Evolutionary conservation across 2,329 filamentous ascomycete genomes (phyloP).

Genomic region (Sclerotinia borealis): DNA sequence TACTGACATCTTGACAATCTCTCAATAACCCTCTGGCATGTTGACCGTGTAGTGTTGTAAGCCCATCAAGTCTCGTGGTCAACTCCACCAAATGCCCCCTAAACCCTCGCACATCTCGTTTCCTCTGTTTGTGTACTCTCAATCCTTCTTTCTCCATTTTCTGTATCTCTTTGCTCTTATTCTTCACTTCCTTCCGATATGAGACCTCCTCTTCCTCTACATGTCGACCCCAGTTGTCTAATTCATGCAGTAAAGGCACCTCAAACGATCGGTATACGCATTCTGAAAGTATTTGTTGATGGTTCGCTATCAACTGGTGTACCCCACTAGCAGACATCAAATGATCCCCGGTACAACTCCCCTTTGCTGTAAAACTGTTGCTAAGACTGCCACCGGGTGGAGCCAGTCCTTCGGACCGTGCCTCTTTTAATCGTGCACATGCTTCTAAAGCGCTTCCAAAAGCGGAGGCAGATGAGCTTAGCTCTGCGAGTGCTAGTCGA

Average conservation of each 20-base stretch:
- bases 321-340: conserved; percentile 57
- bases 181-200: conserved; percentile 50
- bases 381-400: conserved; percentile 28
- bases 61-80: conserved; percentile 54
- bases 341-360: conserved; percentile 56
- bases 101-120: conserved; percentile 56
- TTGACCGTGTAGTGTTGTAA: conserved; percentile 54
- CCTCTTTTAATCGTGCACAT: conserved; percentile 63
- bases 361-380: conserved; percentile 42
- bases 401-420: conserved; percentile 52
- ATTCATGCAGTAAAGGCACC: conserved; percentile 62
- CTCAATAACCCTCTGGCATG: conserved; percentile 54
- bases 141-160: conserved; percentile 59
- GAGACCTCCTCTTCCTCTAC: conserved; percentile 59
- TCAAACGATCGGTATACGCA: conserved; percentile 64
- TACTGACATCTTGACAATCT: conserved; percentile 60
- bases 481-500: conserved; percentile 52
- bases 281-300: conserved; percentile 64
- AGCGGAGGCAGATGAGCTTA: conserved; percentile 55
- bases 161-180: conserved; percentile 54
- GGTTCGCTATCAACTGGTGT: conserved; percentile 62
- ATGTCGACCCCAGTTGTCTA: conserved; percentile 57
- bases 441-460: conserved; percentile 61
- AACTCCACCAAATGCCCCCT: conserved; percentile 57
- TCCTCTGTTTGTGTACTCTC: conserved; percentile 52